These are phyloP conservation scores for Fusarium fracticaudum DNA, from an alignment of 2,329 filamentous ascomycete genomes.

Conservation along the genomic window DNA sequence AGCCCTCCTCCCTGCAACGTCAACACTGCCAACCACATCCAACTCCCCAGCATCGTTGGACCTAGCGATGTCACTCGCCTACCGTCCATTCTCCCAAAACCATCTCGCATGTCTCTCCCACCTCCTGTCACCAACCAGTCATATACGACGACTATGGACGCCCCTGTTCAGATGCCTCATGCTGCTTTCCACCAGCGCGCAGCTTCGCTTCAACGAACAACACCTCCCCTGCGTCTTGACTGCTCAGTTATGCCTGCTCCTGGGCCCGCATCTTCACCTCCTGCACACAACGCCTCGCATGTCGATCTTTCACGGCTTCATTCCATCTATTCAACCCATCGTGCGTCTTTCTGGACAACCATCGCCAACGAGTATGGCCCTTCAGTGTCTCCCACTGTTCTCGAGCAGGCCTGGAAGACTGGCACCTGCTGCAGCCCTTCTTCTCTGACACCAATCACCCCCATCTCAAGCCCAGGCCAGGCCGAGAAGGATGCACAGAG, in stretches of 20 bases:
- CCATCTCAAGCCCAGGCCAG: slow-evolving; percentile 61
- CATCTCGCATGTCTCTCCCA: slow-evolving; percentile 60
- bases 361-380: slow-evolving; percentile 77
- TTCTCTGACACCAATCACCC: slow-evolving; percentile 61
- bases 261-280: slow-evolving; percentile 48
- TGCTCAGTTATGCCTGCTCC: slow-evolving; percentile 59
- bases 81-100: slow-evolving; percentile 74
- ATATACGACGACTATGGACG: slow-evolving; percentile 56
- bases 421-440: slow-evolving; percentile 54
- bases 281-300: slow-evolving; percentile 51
- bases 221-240: slow-evolving; percentile 67
- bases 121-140: slow-evolving; percentile 50
- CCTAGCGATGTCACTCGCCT: slow-evolving; percentile 58
- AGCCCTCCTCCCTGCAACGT: slow-evolving; percentile 55
- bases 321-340: slow-evolving; percentile 75
- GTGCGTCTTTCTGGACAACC: slow-evolving; percentile 76
- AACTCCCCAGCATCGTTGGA: slow-evolving; percentile 63
- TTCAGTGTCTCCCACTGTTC: slow-evolving; percentile 67
- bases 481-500: slow-evolving; percentile 53
- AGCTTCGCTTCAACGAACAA: slow-evolving; percentile 49
- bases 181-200: slow-evolving; percentile 50
- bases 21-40: slow-evolving; percentile 54
- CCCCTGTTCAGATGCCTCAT: slow-evolving; percentile 56
- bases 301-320: slow-evolving; percentile 74
- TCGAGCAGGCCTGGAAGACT: slow-evolving; percentile 77